Evolutionary conservation across 2,329 filamentous ascomycete genomes (phyloP), one percentile per base, ranked within the genome.

Genomic region (Arthrobotrys sinensis): DNA sequence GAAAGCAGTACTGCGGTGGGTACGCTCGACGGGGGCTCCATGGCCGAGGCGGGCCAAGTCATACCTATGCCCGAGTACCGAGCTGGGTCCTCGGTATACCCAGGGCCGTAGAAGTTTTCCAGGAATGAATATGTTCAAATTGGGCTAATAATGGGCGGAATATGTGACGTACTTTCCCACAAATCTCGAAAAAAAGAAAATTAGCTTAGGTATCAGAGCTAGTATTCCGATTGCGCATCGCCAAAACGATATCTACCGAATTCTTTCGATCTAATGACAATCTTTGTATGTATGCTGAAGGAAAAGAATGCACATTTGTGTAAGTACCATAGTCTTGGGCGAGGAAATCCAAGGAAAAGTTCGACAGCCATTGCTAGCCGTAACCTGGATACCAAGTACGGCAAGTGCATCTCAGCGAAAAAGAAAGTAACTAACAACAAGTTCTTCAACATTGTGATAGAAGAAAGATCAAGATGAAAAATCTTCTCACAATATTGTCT

Each of bases 401-500:
- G 55, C 32, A 45, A 64, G 40, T 48, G 52, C 48, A 45, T 69
- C 38, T 46, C 19, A 24, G 14, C 32, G 40, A 52, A 69, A 52
- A 63, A 40, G 43, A 52, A 50, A 53, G 28, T 32, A 66, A 48
- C 16, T 19, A 24, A 48, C 14, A 21, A 21, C 12, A 32, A 48
- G 32, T 32, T 4, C 40, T 64, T 28, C 4, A 28, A 28, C 4
- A 28, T 43, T 43, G 19, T 60, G 55, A 60, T 40, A 60, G 12
- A 43, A n/a, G 24, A 21, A 32, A 28, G 8, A 40, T 60, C 36
- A 40, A n/a, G 34, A 65, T 36, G 8, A 19, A 57, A 45, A 63
- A 45, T 45, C 1, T 43, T 76, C 71, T 76, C 71, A 16, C 19
- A 16, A 8, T 43, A 76, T 68, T 69, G 46, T 32, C 71, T 64